Evolutionary conservation across 768 basidiomycete genomes (phyloP).

Genomic region (Mycena sanguinolenta): DNA sequence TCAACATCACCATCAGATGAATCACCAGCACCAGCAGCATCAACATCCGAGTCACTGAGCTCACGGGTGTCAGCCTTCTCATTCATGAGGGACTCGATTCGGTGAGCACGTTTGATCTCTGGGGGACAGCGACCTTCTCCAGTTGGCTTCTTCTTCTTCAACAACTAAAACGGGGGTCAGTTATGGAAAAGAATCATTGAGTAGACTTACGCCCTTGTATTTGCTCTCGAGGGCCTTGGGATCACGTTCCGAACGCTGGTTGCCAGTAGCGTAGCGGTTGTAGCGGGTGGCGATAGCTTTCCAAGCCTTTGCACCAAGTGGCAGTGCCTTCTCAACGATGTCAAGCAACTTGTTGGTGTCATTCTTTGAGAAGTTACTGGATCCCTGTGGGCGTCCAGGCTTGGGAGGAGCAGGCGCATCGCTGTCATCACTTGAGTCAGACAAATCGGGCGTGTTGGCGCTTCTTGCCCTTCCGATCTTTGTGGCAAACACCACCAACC

Average conservation of each 20-base stretch:
- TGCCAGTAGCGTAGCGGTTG: neutral
- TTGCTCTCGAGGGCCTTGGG: neutral
- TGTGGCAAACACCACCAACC: neutral
- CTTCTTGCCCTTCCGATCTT: neutral
- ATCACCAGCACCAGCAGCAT: no score
- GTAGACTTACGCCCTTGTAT: neutral
- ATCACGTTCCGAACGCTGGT: neutral
- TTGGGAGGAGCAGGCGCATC: neutral
- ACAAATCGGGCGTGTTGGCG: neutral
- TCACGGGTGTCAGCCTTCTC: neutral
- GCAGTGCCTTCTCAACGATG: neutral
- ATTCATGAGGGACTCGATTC: neutral
- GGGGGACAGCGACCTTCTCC: neutral
- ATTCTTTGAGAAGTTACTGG: neutral
- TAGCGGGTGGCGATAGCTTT: neutral
- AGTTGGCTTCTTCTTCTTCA: constrained; percentile 6
- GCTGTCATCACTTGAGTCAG: neutral
- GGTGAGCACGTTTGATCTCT: neutral
- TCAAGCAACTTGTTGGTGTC: neutral
- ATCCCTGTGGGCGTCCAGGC: neutral
- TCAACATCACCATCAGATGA: neutral
- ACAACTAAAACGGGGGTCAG: neutral
- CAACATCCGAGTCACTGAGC: neutral
- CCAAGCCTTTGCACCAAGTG: neutral
- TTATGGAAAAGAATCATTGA: neutral